Base-by-base conservation (phyloP, 495 filamentous ascomycete species). In the Podospora conica region DNA sequence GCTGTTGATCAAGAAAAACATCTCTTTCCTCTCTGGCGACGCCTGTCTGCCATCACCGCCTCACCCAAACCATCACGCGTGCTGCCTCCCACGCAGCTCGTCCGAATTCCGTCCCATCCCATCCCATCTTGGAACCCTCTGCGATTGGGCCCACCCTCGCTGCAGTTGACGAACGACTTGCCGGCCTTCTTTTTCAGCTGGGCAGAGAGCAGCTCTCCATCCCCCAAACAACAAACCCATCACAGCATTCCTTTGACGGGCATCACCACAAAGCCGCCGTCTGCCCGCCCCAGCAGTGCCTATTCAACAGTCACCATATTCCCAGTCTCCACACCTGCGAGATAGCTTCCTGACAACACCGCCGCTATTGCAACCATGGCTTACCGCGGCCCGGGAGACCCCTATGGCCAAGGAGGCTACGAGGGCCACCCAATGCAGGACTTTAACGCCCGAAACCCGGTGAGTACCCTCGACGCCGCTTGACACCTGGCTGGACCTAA, bases 401-500 rank as follows among this genome's bases (percentile, higher is more conserved):
- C 60, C 33, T 64, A 64, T 57, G 63, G 55, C 18, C 55, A 55
- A 55, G 31, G 54, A 27, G 84, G 85, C 63, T 83, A 83, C 60
- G 82, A 86, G 27, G 84, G 83, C 64, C 87, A 91, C 75, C 83
- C 80, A 55, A 78, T 91, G 66, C 86, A 91, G 69, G 88, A 92
- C 75, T 80, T 92, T 57, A 84, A 84, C 63, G 77, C 81, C n/a
- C 70, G 82, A 65, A 81, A 77, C 72, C 78, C 77, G 70, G 89
- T 91, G 83, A 77, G 87, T 78, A 67, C 21, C 33, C 33, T 63
- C 21, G 61, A 58, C 68, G 60, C 31, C 21, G 22, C 18, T 63
- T 12, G 7, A 22, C 58, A 8, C 40, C 3, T 21, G 3, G 23
- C 15, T 40, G 29, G 29, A 63, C 10, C 25, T 71, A 54, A 69